Evolutionary conservation across 257 asterid genomes (phyloP), one percentile per base, ranked within the genome.

Genomic region (Plantago elongata): DNA sequence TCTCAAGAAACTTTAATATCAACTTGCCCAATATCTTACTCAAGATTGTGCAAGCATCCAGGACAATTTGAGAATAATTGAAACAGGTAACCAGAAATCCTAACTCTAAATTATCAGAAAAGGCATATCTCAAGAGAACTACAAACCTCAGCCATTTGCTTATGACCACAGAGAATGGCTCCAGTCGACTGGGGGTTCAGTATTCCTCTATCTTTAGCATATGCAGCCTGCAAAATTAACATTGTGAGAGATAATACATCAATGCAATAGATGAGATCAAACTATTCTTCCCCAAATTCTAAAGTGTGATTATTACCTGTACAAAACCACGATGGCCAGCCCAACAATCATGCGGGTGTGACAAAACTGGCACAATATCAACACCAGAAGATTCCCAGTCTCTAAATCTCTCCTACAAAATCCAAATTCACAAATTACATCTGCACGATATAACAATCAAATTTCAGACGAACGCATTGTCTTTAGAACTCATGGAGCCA

Each of bases 111-210:
- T 69, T 59, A 63, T 55, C 17, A 46, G 40, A 51, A 64, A 55
- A 58, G 29, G 44, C 58, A 18, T 57, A 22, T 12, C 13, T n/a
- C 14, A 55, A 18, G 57, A 67, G 15, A 63, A 62, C 18, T 44
- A 69, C 80, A 38, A 69, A 89, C 99, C 95, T 93, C 99, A 43
- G 95, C 81, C 99, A 93, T 93, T 69, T 84, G 95, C 62, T 77
- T 93, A 66, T 89, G 96, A 72, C 99, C 99, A 81, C 96, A 93
- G 51, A 93, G 96, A 73, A 93, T 90, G 22, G 83, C 97, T 22
- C 94, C 99, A 30, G 95, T 83, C 27, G 89, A 85, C 51, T 84
- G 86, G 13, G 99, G 94, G 61, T 61, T 78, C 22, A 63, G 60
- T 11, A 82, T 61, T 62, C 76, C 77, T 69, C 79, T 79, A 44